Base-by-base conservation (phyloP, 2,329 filamentous ascomycete species). In the Xylaria digitata region DNA sequence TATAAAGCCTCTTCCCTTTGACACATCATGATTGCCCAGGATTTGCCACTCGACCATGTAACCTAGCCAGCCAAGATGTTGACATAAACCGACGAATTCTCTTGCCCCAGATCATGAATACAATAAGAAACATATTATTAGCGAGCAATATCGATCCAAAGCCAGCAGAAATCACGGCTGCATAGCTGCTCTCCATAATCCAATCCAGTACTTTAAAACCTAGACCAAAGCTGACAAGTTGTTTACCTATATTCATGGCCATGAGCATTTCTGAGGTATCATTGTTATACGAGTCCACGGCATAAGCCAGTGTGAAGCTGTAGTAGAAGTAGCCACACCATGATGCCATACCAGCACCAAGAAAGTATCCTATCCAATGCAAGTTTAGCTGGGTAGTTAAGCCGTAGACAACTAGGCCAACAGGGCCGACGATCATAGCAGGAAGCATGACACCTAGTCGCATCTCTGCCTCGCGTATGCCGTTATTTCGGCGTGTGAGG, bases 181-280 rank as follows among this genome's bases (percentile, higher is more conserved):
- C 80, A 68, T 86, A 86, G 3, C 85, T 84, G n/a, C 77, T 78
- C 56, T 80, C 67, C 62, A 80, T 65, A 26, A 86, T 81, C 84
- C 84, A 87, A 64, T 85, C 80, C 17, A 86, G 75, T 58, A 86
- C 76, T 63, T 85, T 79, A 58, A 83, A 76, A 3, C 83, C 82
- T 75, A 86, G 82, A 1, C 83, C 84, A 67, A 86, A 87, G 63
- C 81, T 84, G 58, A 86, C 85, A 2, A 84, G 83, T 75, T 86
- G 84, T 73, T 86, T 86, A 11, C 85, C 85, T n/a, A 87, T 73
- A 69, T 86, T 86, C 81, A 86, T 86, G 2, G 84, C 84, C 66
- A 87, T 89, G 11, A 89, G 81, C 86, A 89, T 88, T 77, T 89
- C 87, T 26, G 83, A 84, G n/a, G 86, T 85, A 70, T 88, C 87